phyloP scores from a whole-genome alignment of 2,329 filamentous ascomycete species.

The Sordariomycetes sp. region DNA sequence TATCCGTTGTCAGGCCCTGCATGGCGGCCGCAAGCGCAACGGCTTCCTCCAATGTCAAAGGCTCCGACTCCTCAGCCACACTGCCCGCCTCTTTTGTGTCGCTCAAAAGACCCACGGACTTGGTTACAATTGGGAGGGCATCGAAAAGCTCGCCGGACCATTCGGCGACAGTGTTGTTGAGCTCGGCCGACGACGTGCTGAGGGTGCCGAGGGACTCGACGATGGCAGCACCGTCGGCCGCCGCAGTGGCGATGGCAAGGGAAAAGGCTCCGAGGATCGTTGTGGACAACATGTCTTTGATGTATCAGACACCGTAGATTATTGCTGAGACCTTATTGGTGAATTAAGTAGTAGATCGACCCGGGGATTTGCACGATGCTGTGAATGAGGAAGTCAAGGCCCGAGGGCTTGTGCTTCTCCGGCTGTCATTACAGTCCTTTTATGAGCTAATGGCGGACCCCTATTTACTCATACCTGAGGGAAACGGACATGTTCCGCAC shows the following conservation, averaged over 20 bases:
- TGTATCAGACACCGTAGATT: not conserved
- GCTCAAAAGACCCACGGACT: constrained; percentile 25
- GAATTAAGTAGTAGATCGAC: not conserved
- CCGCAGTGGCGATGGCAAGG: constrained; percentile 21
- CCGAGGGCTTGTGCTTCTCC: not conserved
- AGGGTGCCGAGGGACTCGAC: constrained; percentile 20
- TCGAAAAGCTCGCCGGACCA: constrained; percentile 28
- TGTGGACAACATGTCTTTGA: not conserved
- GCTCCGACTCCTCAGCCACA: constrained; percentile 22
- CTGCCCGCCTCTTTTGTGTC: constrained; percentile 26
- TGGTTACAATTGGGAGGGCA: constrained; percentile 26
- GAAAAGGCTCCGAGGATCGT: constrained; percentile 6
- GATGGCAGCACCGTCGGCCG: constrained; percentile 14
- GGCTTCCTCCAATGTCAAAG: constrained; percentile 25
- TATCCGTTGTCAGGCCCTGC: constrained; percentile 19
- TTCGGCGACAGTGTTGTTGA: constrained; percentile 20
- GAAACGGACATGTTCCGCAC: not conserved
- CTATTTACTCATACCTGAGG: not conserved
- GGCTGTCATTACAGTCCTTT: not conserved
- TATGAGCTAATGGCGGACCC: not conserved
- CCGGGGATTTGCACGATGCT: not conserved
- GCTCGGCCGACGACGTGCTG: constrained; percentile 17
- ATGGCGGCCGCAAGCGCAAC: constrained; percentile 26
- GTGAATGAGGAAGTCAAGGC: not conserved
- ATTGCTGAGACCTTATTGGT: not conserved